phyloP scores from a whole-genome alignment of 2,329 filamentous ascomycete species.

The Aureobasidium pullulans region DNA sequence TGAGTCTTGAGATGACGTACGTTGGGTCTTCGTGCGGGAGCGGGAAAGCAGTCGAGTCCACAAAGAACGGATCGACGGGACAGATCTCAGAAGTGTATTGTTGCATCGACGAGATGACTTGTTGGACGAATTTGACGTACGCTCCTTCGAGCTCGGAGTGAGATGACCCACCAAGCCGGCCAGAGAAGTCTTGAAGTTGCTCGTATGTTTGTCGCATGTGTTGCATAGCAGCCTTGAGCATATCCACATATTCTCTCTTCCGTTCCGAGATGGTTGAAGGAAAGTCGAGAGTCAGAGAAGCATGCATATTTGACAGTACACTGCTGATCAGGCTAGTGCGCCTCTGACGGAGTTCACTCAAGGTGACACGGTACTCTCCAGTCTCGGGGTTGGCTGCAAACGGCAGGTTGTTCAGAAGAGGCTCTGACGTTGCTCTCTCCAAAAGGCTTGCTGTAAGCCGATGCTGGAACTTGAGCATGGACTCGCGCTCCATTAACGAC shows the following conservation, averaged over 20 bases:
- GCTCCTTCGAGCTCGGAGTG: conserved; percentile 35
- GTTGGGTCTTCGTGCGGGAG: conserved; percentile 52
- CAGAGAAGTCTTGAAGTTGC: conserved; percentile 35
- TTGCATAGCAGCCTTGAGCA: conserved; percentile 51
- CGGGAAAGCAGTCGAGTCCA: conserved; percentile 52
- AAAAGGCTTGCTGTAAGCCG: conserved; percentile 47
- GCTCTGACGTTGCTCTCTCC: conserved; percentile 38
- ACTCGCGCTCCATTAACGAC: conserved; percentile 52
- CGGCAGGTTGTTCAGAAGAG: conserved; percentile 50
- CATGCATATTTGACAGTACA: conserved; percentile 53
- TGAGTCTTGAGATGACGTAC: conserved; percentile 55
- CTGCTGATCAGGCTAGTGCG: conserved; percentile 49
- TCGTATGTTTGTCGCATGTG: conserved; percentile 56
- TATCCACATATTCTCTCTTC: conserved; percentile 41
- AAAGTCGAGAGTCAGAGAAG: conserved; percentile 34
- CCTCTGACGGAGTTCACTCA: conserved; percentile 47
- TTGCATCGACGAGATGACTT: conserved; percentile 52
- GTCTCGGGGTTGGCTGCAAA: conserved; percentile 39
- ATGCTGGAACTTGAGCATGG: conserved; percentile 55
- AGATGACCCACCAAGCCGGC: conserved; percentile 13
- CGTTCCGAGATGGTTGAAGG: conserved; percentile 27
- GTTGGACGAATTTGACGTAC: conserved; percentile 57
- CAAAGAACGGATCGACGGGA: conserved; percentile 52
- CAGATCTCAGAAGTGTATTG: conserved; percentile 53
- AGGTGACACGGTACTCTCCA: conserved; percentile 39